Conservation (phyloP, 1,139 yeast species). For the Debaryomyces psychrophilus region DNA sequence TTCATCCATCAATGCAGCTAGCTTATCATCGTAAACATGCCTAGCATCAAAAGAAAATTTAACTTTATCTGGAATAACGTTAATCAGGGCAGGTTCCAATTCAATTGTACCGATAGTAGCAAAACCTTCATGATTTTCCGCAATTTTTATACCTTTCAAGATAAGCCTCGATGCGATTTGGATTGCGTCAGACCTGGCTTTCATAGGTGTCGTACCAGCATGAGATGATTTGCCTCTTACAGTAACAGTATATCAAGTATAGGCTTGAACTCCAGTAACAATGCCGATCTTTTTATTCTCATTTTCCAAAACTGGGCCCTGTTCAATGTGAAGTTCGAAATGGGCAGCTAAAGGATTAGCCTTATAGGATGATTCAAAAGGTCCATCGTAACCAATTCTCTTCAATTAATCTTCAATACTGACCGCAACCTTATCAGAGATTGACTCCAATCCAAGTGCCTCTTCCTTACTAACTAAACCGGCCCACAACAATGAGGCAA, state of each 20-base stretch:
- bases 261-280: slow-evolving; percentile 70
- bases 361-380: slow-evolving; percentile 46
- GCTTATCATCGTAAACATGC: slow-evolving; percentile 51
- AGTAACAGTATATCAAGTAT: slow-evolving; percentile 59
- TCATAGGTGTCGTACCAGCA: slow-evolving; percentile 76
- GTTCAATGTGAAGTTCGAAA: slow-evolving; percentile 76
- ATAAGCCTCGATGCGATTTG: slow-evolving; percentile 61
- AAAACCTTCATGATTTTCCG: slow-evolving; percentile 53
- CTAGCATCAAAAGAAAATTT: slow-evolving; percentile 61
- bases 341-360: slow-evolving; percentile 65
- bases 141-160: slow-evolving; percentile 57
- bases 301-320: slow-evolving; percentile 70
- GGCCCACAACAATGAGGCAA: slow-evolving; percentile 72
- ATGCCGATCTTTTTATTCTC: slow-evolving; percentile 60
- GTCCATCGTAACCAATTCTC: slow-evolving; percentile 66
- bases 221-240: slow-evolving; percentile 67
- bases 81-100: slow-evolving; percentile 61
- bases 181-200: slow-evolving; percentile 62
- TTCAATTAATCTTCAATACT: slow-evolving; percentile 58
- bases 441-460: slow-evolving; percentile 53
- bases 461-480: slow-evolving; percentile 50
- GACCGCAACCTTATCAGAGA: slow-evolving; percentile 54
- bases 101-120: slow-evolving; percentile 62
- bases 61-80: slow-evolving; percentile 67
- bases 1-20: slow-evolving; percentile 42